phyloP scores from a whole-genome alignment of 371 early-diverging fungal species.

The Rhizopus delemar region DNA sequence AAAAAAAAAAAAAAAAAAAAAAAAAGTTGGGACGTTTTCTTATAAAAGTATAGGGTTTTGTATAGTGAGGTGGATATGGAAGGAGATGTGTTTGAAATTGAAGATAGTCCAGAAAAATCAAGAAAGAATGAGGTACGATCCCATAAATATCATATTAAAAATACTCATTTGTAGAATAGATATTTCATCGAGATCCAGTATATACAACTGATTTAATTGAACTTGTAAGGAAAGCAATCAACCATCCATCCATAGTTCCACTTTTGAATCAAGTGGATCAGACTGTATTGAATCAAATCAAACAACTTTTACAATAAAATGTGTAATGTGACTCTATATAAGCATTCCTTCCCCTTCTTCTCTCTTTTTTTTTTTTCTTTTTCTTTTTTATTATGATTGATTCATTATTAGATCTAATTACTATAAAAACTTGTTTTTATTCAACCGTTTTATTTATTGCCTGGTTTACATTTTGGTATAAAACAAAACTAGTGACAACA shows the following conservation, averaged over 20 bases:
- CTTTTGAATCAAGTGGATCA: constrained; percentile 54
- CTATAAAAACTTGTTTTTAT: constrained; percentile 3
- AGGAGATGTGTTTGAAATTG: constrained; percentile 57
- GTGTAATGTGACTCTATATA: constrained; percentile 11
- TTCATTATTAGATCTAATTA: constrained; percentile 15
- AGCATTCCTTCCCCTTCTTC: constrained; percentile 2
- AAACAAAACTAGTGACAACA: constrained; percentile 15
- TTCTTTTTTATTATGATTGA: background rate
- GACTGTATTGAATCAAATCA: constrained; percentile 46
- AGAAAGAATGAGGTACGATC: constrained; percentile 43
- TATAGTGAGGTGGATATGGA: constrained; percentile 65
- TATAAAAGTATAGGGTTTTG: constrained; percentile 46
- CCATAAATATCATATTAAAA: background rate
- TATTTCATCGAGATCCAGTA: constrained; percentile 57
- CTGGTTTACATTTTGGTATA: constrained; percentile 25
- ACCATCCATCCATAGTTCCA: constrained; percentile 31
- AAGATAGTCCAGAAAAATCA: constrained; percentile 53
- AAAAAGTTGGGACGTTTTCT: background rate
- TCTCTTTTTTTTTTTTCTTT: constrained; percentile 5
- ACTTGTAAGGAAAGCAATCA: constrained; percentile 52
- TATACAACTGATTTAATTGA: constrained; percentile 57
- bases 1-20: background rate
- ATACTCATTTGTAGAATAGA: constrained; percentile 19
- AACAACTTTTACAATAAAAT: constrained; percentile 13
- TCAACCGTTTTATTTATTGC: constrained; percentile 8